Base-by-base conservation (phyloP, 1,284 basidiomycete species). In the Mycosarcoma maydis region DNA sequence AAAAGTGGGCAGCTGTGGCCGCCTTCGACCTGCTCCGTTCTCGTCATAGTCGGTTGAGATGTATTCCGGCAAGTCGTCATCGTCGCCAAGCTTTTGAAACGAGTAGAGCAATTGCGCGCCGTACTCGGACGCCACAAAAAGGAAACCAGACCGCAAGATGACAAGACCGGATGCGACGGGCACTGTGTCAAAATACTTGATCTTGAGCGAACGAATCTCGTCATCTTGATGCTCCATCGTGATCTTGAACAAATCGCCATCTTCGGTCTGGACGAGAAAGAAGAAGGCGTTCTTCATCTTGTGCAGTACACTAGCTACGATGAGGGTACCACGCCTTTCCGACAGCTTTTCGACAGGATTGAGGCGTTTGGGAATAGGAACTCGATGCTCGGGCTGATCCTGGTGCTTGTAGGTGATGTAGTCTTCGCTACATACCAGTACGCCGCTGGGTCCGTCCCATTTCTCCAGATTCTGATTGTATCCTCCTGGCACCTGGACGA, bases 151-250 rank as follows among this genome's bases (percentile, higher is more conserved):
- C 32, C 79, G 74, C 45, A 81, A 54, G 52, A 81, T 81, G 41
- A 48, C 61, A 6, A 81, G 64, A 5, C 62, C 64, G 2, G 72
- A 55, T 6, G 78, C 78, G n/a, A 80, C 64, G 0, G 80, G 78
- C 16, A 80, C 78, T 0, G 80, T 81, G 41, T 80, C 80, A 42
- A 81, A 81, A 60, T 81, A 81, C 55, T 80, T 80, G 69, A 81
- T 80, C 46, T 74, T 74, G 32, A 81, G 56, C 11, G 64, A 57
- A 20, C 57, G 50, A 34, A 81, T 69, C 37, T 79, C 76, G 36
- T 80, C 80, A 20, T 75, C 78, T n/a, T 80, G 73, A 38, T 81
- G 80, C 36, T 81, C 80, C 44, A 81, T 75, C 4, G 80, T 78
- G 27, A 81, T 60, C 65, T 80, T 80, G 75, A 80, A 81, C 41